Evolutionary conservation across 31 red algal genomes (phyloP).

Genomic region (Odonthalia washingtoniensis): DNA sequence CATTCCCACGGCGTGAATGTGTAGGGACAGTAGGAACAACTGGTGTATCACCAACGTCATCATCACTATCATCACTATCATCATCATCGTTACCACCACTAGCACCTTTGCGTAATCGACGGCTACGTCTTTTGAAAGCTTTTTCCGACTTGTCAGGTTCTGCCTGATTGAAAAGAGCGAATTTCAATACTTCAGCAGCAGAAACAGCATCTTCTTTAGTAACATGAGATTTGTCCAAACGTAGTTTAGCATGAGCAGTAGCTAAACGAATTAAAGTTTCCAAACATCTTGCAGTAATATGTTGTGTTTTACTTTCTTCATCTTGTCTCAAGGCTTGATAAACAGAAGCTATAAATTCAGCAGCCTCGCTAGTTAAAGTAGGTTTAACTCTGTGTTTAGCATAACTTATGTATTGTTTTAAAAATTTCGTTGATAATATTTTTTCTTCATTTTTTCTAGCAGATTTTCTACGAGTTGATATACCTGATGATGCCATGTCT

Average conservation of each 20-base stretch:
- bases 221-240: slow-evolving; percentile 80
- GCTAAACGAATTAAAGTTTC: slow-evolving; percentile 97
- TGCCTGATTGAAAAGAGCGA: slow-evolving; percentile 89
- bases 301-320: slow-evolving; percentile 80
- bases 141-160: slow-evolving; percentile 70
- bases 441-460: slow-evolving; percentile 56
- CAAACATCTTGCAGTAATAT: slow-evolving; percentile 90
- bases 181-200: slow-evolving; percentile 82
- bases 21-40: slow-evolving; percentile 26
- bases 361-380: slow-evolving; percentile 74
- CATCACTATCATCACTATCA: slow-evolving; percentile 31
- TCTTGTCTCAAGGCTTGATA: slow-evolving; percentile 87
- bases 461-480: slow-evolving; percentile 29
- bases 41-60: background rate
- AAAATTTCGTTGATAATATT: slow-evolving; percentile 81
- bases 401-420: slow-evolving; percentile 94
- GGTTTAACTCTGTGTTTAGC: slow-evolving; percentile 85
- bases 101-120: slow-evolving; percentile 26
- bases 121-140: slow-evolving; percentile 62
- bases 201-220: slow-evolving; percentile 66
- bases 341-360: slow-evolving; percentile 76
- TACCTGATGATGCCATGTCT: background rate
- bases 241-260: slow-evolving; percentile 94
- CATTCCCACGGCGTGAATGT: too few relatives aligned
- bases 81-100: slow-evolving; percentile 6